Conservation (phyloP, 495 filamentous ascomycete genomes). For the Daldinia concentrica region DNA sequence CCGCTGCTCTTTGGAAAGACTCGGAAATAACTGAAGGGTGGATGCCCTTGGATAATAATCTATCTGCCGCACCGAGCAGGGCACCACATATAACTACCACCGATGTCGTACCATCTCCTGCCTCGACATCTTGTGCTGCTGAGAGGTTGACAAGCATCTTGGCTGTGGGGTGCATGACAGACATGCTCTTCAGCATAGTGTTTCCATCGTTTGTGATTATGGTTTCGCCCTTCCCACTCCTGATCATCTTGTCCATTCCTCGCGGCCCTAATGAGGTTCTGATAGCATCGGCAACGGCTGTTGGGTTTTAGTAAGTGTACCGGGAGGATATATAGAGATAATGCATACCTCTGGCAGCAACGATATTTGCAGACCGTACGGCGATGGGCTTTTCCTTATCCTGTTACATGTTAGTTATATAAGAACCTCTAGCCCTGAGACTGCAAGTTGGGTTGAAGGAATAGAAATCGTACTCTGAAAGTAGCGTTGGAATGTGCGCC, state of each 20-base stretch:
- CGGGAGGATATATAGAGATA: conserved; percentile 5
- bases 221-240: conserved; percentile 93
- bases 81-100: conserved; percentile 97
- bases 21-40: conserved; percentile 98
- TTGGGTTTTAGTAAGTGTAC: conserved; percentile 28
- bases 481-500: conserved; percentile 70
- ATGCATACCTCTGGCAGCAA: conserved; percentile 87
- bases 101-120: conserved; percentile 97
- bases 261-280: conserved; percentile 72
- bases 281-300: conserved; percentile 96
- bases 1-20: conserved; percentile 94
- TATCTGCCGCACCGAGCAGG: conserved; percentile 90
- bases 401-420: conserved; percentile 63
- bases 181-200: conserved; percentile 98
- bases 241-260: conserved; percentile 99
- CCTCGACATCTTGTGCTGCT: conserved; percentile 97
- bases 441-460: conserved; percentile 15
- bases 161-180: conserved; percentile 96
- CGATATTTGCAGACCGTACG: conserved; percentile 93
- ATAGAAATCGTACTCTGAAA: conserved; percentile 73
- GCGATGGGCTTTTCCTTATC: conserved; percentile 99
- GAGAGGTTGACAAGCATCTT: conserved; percentile 99
- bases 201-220: conserved; percentile 99
- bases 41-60: conserved; percentile 88
- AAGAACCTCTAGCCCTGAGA: conserved; percentile 19